phyloP scores from a whole-genome alignment of 164 flowering plant species.

The Magnolia officinalis region DNA sequence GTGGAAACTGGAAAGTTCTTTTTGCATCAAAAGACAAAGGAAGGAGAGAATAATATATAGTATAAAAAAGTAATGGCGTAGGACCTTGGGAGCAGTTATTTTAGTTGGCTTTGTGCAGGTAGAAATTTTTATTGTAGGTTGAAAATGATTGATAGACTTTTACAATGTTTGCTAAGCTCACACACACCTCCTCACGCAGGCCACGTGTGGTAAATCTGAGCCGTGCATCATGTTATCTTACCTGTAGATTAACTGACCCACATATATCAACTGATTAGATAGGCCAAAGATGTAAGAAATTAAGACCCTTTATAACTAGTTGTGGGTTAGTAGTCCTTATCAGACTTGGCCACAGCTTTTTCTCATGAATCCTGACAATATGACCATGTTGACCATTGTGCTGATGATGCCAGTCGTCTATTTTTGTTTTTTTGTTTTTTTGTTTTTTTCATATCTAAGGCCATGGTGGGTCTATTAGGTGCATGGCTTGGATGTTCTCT shows the following conservation, averaged over 20 bases:
- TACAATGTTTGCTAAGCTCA: conserved; percentile 2
- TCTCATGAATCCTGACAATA: no score
- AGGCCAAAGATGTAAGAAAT: background rate
- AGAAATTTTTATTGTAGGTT: conserved; percentile 11
- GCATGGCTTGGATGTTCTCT: background rate
- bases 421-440: no score
- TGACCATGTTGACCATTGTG: no score
- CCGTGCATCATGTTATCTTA: background rate
- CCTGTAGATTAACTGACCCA: no score
- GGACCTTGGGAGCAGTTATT: conserved; percentile 30
- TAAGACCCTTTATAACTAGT: background rate
- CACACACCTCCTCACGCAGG: background rate
- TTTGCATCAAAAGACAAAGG: conserved; percentile 16
- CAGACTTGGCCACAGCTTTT: background rate
- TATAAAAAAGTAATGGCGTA: conserved; percentile 12
- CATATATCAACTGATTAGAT: no score
- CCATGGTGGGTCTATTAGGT: background rate
- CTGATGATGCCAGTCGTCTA: no score
- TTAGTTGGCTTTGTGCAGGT: conserved; percentile 7
- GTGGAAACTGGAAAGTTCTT: conserved; percentile 12
- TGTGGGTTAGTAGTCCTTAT: background rate
- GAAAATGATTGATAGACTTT: conserved; percentile 32
- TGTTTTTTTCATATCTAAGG: background rate
- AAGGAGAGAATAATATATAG: conserved; percentile 7
- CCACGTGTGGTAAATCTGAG: background rate